Evolutionary conservation across 2,329 filamentous ascomycete species (phyloP).

Genomic region (Corniculantispora saksenae): DNA sequence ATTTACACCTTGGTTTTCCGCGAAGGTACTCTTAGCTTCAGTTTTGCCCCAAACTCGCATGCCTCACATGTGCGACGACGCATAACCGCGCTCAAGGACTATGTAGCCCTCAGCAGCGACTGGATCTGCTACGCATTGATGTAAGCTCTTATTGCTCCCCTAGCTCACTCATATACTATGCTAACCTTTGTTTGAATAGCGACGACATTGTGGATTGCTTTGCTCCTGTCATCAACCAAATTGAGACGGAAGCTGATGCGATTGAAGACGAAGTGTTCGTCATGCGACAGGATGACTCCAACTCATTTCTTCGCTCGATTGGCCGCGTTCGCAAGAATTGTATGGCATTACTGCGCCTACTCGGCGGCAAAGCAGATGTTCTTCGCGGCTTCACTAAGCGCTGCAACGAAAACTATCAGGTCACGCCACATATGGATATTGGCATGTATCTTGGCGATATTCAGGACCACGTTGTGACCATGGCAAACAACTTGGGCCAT

Average conservation of each 20-base stretch:
- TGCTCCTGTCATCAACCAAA: conserved; percentile 81
- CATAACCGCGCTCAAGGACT: conserved; percentile 91
- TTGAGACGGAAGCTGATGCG: conserved; percentile 84
- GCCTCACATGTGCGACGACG: conserved; percentile 86
- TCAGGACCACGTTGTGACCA: conserved; percentile 98
- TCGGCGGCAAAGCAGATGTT: conserved; percentile 97
- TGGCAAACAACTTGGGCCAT: conserved; percentile 94
- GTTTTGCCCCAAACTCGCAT: conserved; percentile 84
- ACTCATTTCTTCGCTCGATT: conserved; percentile 82
- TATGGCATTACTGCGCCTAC: conserved; percentile 86
- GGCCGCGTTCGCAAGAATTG: conserved; percentile 91
- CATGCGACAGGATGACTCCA: conserved; percentile 85
- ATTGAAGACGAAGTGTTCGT: conserved; percentile 97
- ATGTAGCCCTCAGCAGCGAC: conserved; percentile 90
- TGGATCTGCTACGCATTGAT: conserved; percentile 99
- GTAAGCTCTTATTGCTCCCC: conserved; percentile 49
- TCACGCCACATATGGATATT: conserved; percentile 94
- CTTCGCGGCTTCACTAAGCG: conserved; percentile 97
- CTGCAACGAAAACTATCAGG: conserved; percentile 95
- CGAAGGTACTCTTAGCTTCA: conserved; percentile 92
- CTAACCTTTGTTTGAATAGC: conserved; percentile 43
- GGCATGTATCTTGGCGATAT: conserved; percentile 96
- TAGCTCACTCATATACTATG: not conserved
- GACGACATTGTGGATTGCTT: conserved; percentile 98
- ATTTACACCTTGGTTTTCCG: conserved; percentile 97